Percentiles rank a stretch among this genome's conserved stretches.
phyloP scores from a whole-genome alignment of 768 basidiomycete genomes.

The Galerina sulciceps region DNA sequence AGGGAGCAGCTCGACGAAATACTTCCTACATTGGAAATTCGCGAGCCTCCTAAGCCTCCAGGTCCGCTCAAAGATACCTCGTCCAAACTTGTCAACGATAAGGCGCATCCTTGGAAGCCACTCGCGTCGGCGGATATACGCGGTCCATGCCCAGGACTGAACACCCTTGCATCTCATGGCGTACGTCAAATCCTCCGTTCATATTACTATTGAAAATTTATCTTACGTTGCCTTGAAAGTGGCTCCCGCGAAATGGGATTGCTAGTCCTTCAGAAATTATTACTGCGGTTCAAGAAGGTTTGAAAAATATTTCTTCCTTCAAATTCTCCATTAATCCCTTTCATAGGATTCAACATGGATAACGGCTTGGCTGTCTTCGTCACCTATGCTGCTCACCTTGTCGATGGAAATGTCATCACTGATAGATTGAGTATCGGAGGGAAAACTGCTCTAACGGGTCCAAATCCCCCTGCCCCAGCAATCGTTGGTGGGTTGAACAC shows the following conservation, averaged over 20 bases:
- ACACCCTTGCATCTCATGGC: conserved; percentile 27
- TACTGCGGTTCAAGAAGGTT: conserved; percentile 20
- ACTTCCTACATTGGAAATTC: conserved; percentile 9
- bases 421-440: conserved; percentile 25
- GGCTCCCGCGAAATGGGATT: conserved; percentile 15
- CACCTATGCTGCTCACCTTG: conserved; percentile 25
- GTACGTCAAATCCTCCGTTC: conserved; percentile 3
- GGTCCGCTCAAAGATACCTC: conserved; percentile 22
- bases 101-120: conserved; percentile 24
- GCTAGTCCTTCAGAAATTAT: conserved; percentile 18
- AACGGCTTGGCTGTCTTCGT: conserved; percentile 23
- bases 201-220: too few relatives aligned
- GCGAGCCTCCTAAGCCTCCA: conserved; percentile 12
- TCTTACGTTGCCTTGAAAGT: neutral
- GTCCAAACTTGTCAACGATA: conserved; percentile 26
- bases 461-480: conserved; percentile 23
- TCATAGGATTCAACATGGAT: conserved; percentile 23
- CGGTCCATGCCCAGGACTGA: conserved; percentile 26
- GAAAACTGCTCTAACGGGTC: conserved; percentile 24
- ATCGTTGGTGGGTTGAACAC: conserved; percentile 27
- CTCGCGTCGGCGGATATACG: conserved; percentile 19
- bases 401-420: conserved; percentile 25
- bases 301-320: neutral
- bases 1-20: conserved; percentile 12
- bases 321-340: neutral